Conservation (phyloP, 257 asterid species). For the Salvia hispanica region DNA sequence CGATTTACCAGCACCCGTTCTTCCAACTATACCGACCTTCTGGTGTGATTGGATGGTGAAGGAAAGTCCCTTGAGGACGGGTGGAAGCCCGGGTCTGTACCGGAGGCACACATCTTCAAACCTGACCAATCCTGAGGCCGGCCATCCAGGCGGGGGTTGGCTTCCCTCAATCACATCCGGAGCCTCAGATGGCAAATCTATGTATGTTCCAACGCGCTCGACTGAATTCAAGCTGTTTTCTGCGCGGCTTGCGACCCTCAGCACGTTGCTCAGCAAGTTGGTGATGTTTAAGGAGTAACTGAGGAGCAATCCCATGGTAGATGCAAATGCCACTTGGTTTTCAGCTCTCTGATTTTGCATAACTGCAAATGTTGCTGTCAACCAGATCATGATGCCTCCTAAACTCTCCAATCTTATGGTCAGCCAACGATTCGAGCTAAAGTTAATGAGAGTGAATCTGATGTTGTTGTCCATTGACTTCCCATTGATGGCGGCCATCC, state of each 20-base stretch:
- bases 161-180: constrained; percentile 56
- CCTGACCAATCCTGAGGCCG: constrained; percentile 55
- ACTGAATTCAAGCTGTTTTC: constrained; percentile 80
- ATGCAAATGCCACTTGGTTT: constrained; percentile 73
- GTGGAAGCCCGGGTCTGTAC: constrained; percentile 70
- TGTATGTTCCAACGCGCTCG: constrained; percentile 75
- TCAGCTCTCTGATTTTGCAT: constrained; percentile 67
- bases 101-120: constrained; percentile 63
- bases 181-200: constrained; percentile 80
- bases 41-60: constrained; percentile 53
- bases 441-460: constrained; percentile 64
- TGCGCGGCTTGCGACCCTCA: constrained; percentile 77
- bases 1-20: constrained; percentile 88
- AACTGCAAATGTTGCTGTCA: constrained; percentile 74
- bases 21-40: constrained; percentile 79
- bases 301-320: constrained; percentile 84
- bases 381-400: constrained; percentile 82
- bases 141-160: constrained; percentile 79
- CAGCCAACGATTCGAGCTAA: constrained; percentile 80
- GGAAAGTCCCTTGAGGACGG: constrained; percentile 60
- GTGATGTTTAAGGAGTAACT: constrained; percentile 80
- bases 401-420: constrained; percentile 71
- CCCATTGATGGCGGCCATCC: constrained; percentile 64
- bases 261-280: constrained; percentile 57
- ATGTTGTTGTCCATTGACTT: constrained; percentile 73